Evolutionary conservation across 345 rosid species (phyloP), one percentile per base, ranked within the genome.

Genomic region (Abelmoschus esculentus): DNA sequence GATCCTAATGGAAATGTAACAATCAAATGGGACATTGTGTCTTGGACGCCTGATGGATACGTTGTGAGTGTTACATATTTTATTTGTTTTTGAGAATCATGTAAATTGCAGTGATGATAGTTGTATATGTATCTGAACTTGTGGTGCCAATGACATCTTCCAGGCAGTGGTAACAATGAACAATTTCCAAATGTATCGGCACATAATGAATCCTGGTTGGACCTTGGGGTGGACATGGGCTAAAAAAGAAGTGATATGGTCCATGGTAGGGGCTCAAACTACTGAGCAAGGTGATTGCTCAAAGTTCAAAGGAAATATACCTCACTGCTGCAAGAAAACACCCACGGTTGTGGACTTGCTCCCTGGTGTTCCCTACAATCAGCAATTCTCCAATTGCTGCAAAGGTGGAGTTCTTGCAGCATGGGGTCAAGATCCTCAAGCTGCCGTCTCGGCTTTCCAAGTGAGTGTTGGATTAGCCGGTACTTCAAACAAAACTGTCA

Each of bases 261-360:
- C 89, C 40, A 83, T 89, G 86, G 80, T 71, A 12, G 98, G 97
- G 14, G 87, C 93, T 10, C 96, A 93, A 77, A 78, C 98, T 29
- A 84, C 87, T 1, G 97, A 93, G 61, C 98, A 93, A 83, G 98
- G 98, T 15, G 97, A 93, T 57, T 93, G 98, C 75, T 90, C 98
- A 74, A 93, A 89, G 80, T 93, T 90, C 83, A 93, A 90, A 67
- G 93, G 84, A 1, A 82, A 81, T 63, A 76, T 89, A 66, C 98
- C 98, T 72, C 98, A 89, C 68, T 85, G 90, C 76, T 89, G 98
- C 80, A 87, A 87, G 87, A 86, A 77, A 75, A 80, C 71, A 8
- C 98, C 97, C 0, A 82, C 86, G 0, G 87, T 87, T 2, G 92
- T 87, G 36, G 98, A 90, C 78, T 81, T 93, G 65, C 84, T 93